Evolutionary conservation across 192 early-diverging fungal genomes (phyloP), one percentile per base, ranked within the genome.

Genomic region (Dissophora globulifera): DNA sequence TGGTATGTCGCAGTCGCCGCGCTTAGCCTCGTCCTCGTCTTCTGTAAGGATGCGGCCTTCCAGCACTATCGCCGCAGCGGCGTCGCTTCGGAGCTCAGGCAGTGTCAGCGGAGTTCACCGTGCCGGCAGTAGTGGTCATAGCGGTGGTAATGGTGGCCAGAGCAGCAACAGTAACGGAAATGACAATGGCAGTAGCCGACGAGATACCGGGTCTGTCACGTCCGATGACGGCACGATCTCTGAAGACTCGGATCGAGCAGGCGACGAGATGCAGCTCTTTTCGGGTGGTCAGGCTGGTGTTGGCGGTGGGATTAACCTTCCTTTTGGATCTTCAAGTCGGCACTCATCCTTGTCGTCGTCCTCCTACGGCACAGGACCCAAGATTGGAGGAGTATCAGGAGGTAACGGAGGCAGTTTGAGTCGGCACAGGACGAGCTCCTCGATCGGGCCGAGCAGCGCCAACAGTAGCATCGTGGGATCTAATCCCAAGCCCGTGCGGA

Each of bases 201-300:
- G 38, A 23, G 48, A 57, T 31, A 40, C 27, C 17, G 70, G 70
- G 22, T 65, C 62, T 12, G 62, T 60, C 23, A 62, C 70, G 8
- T 75, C 70, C 4, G 70, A 75, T 32, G 70, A 75, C 26, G 70
- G 70, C 0, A 65, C 70, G n/a, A 19, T 75, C 20, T 75, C 70
- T 45, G 61, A 64, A 32, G 70, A 75, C 26, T 75, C 70, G 6
- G 62, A 62, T 50, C 66, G 54, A 49, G 29, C 66, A 23, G 53
- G 48, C 16, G 70, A 75, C 25, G 70, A 75, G 0, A 60, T 64
- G 35, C 69, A 72, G 32, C 62, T 75, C 3, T 64, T 65, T 33
- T 58, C 70, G 11, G 70, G 70, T 10, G 70, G 70, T n/a, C 54
- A 68, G 22, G 52, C 32, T 11, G 46, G 53, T 32, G 52, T 65